Evolutionary conservation across 768 basidiomycete species (phyloP).

Genomic region (Lentinula guzmanii): DNA sequence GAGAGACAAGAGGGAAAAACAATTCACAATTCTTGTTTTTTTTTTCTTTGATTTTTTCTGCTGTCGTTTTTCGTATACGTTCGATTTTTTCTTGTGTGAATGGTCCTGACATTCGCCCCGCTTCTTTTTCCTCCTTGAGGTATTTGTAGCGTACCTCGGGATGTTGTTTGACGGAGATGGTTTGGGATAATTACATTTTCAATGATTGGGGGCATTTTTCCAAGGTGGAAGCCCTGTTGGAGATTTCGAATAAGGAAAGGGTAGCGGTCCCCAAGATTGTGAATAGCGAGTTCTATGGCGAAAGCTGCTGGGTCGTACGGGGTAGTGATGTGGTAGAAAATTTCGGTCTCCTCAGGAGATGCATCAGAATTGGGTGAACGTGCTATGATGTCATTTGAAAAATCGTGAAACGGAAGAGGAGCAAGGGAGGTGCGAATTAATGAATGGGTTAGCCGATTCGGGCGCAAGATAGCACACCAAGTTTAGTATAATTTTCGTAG

Average conservation of each 20-base stretch:
- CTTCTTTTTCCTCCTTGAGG: neutral
- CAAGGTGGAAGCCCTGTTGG: constrained; percentile 24
- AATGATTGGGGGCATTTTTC: constrained; percentile 18
- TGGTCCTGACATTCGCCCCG: too few relatives aligned
- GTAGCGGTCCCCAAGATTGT: constrained; percentile 17
- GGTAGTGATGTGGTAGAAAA: constrained; percentile 19
- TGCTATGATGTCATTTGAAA: constrained; percentile 2
- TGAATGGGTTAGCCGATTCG: too few relatives aligned
- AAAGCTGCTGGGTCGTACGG: constrained; percentile 27
- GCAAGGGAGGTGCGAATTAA: too few relatives aligned
- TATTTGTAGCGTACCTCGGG: neutral
- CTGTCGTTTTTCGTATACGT: neutral
- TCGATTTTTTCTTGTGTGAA: neutral
- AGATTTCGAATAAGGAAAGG: constrained; percentile 24
- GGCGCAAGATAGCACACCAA: neutral
- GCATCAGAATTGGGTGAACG: constrained; percentile 7
- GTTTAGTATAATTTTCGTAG: too few relatives aligned
- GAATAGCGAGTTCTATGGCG: constrained; percentile 13
- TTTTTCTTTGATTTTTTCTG: too few relatives aligned
- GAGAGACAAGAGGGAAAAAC: neutral
- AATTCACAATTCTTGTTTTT: neutral
- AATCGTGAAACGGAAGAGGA: constrained; percentile 6
- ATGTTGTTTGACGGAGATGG: constrained; percentile 2
- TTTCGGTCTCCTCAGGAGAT: constrained; percentile 5
- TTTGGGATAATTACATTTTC: constrained; percentile 10